Evolutionary conservation across 257 asterid species (phyloP), one percentile per base, ranked within the genome.

Genomic region (Solanum piurae): DNA sequence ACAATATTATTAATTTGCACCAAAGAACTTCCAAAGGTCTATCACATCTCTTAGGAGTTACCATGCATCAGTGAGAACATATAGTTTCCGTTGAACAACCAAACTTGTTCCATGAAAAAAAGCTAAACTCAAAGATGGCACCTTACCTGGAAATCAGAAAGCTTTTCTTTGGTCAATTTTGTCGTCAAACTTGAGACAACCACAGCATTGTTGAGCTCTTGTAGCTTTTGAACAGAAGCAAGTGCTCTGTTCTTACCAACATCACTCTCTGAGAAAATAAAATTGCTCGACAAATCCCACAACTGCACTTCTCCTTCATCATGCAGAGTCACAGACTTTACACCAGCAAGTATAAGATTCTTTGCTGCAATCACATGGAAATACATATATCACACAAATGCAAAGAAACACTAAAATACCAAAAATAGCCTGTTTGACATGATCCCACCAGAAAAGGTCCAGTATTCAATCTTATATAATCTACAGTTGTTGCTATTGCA

Each of bases 211-310:
- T 96, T 96, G 86, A 96, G 98, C 88, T 96, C 99, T 89, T 96
- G 98, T 68, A 96, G 92, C 92, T 96, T 96, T 87, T 93, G 99
- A 84, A 94, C 89, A 91, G 98, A 96, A 44, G 95, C 96, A 12
- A 94, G 93, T 76, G 99, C 99, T 90, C 98, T 95, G 90, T 95
- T 96, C 92, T 93, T 95, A 23, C 99, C 98, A 90, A 95, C 55
- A 92, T 96, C 99, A 55, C 89, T 92, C 93, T 96, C 98, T 4
- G 98, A 90, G 93, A 95, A 96, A 87, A 92, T 77, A 90, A 96
- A 96, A 92, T 93, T 96, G 91, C 99, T 91, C 7, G 98, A 95
- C 92, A 96, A 88, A 89, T 96, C 99, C 99, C 99, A 96, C 86
- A 96, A 88, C 84, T 95, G 97, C 86, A 96, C 96, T 14, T 90